Base-by-base conservation (phyloP, 2,329 filamentous ascomycete species). In the Aspergillus novoparasiticus region DNA sequence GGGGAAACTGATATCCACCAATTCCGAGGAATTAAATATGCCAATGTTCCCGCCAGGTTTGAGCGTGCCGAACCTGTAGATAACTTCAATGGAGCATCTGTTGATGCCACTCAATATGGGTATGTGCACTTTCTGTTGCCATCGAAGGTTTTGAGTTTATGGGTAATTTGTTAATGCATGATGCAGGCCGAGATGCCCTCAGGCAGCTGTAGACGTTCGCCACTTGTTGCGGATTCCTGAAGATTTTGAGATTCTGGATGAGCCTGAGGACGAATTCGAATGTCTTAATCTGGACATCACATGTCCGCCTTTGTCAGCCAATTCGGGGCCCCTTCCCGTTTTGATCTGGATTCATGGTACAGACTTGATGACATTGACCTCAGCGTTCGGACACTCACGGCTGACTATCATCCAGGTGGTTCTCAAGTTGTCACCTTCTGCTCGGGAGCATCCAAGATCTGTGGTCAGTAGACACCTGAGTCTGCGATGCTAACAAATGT, bases 271-370 rank as follows among this genome's bases (percentile, higher is more conserved):
- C 57, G 81, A 83, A 64, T 79, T 82, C 6, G 69, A 72, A 23
- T 83, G 81, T 54, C 65, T 80, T 50, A 83, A 82, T 58, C 39
- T 83, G 2, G 79, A 82, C 26, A 73, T 83, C 4, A 77, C 70
- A 5, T 65, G 69, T 21, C 80, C 73, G 0, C 64, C 66, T 3
- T 57, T 60, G 1, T 12, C 46, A 3, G 9, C 54, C 0, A 34
- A 10, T 0, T 32, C 55, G 4, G 53, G 30, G 0, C 60, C 63
- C 2, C 58, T 81, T 0, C 81, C 81, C 1, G 80, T 83, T 12
- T 55, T 82, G 10, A 63, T 83, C 12, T 83, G 81, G 80, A 80
- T 83, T 19, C 79, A 83, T 63, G 82, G 81, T 75, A 61, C 48
- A 46, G 50, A 46, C 9, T 14, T 14, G 50, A 16, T 23, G 26